A percentile compares a stretch with the other conserved stretches of the same genome.
Conservation (phyloP, 345 rosid species). For the Citrus mangshanensis region DNA sequence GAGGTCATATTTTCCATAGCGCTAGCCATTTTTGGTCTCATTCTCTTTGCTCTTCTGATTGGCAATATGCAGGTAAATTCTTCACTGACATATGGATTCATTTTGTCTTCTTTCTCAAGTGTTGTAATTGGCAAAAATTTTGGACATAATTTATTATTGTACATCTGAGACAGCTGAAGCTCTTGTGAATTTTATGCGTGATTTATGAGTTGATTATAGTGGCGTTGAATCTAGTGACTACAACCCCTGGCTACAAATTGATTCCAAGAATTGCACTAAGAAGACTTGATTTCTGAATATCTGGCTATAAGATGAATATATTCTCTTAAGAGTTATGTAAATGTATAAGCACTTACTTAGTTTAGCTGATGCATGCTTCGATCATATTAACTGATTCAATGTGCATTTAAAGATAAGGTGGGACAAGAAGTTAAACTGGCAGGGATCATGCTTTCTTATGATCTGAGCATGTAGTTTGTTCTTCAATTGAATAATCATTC, state of each 20-base stretch:
- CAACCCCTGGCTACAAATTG: neutral
- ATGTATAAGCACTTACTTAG: neutral
- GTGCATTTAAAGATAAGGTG: neutral
- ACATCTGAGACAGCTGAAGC: constrained; percentile 6
- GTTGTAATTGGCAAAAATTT: neutral
- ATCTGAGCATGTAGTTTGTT: neutral
- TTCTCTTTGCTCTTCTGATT: constrained; percentile 92
- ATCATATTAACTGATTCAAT: neutral
- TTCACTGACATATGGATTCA: neutral
- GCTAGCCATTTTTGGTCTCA: constrained; percentile 82
- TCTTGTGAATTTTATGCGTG: neutral
- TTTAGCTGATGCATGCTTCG: neutral
- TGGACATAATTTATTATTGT: neutral
- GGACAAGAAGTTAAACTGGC: neutral
- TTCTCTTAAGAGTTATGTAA: neutral
- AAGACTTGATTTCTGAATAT: neutral
- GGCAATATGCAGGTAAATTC: constrained; percentile 93
- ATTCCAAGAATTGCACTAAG: neutral
- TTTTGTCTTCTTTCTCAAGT: neutral
- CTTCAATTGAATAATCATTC: neutral
- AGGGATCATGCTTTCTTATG: neutral
- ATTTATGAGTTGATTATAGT: neutral
- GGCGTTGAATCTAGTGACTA: neutral
- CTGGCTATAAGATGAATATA: neutral
- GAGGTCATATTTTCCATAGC: constrained; percentile 85